Conservation (phyloP, 1,139 yeast genomes). For the Yamadazyma diddensiae region DNA sequence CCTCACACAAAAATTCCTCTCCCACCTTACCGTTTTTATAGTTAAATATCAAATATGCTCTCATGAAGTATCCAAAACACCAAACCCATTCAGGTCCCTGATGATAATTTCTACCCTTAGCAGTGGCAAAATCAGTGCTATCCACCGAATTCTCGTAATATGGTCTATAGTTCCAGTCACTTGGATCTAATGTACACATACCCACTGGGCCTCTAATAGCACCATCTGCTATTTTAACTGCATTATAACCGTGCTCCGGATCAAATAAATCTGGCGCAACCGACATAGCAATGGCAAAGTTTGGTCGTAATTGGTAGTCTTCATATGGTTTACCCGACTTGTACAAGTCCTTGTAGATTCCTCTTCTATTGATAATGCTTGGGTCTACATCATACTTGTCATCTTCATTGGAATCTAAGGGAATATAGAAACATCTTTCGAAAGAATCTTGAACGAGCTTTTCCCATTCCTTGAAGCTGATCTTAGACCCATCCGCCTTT, state of each 20-base stretch:
- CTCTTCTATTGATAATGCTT: slow-evolving; percentile 76
- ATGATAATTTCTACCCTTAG: slow-evolving; percentile 95
- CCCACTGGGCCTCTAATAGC: slow-evolving; percentile 86
- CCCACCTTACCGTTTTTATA: slow-evolving; percentile 18
- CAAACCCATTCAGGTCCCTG: slow-evolving; percentile 99
- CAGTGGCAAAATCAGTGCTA: slow-evolving; percentile 80
- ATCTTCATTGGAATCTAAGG: slow-evolving; percentile 55
- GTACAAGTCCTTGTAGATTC: slow-evolving; percentile 87
- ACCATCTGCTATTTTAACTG: slow-evolving; percentile 69
- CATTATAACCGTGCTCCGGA: slow-evolving; percentile 54
- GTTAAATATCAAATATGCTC: slow-evolving; percentile 67
- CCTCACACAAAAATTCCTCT: slow-evolving; percentile 23
- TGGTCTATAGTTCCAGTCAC: slow-evolving; percentile 88
- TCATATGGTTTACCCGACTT: slow-evolving; percentile 82
- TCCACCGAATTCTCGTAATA: slow-evolving; percentile 80
- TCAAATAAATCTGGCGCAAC: slow-evolving; percentile 92
- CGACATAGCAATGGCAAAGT: slow-evolving; percentile 86
- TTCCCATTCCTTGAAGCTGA: slow-evolving; percentile 70
- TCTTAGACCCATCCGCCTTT: slow-evolving; percentile 52
- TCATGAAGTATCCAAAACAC: slow-evolving; percentile 81
- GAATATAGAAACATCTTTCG: slow-evolving; percentile 76
- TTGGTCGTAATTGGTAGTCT: slow-evolving; percentile 91
- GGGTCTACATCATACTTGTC: slow-evolving; percentile 57
- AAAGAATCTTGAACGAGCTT: slow-evolving; percentile 63
- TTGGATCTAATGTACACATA: slow-evolving; percentile 88